phyloP scores from a whole-genome alignment of 2,329 filamentous ascomycete species.

The Stagonosporopsis rhizophila region DNA sequence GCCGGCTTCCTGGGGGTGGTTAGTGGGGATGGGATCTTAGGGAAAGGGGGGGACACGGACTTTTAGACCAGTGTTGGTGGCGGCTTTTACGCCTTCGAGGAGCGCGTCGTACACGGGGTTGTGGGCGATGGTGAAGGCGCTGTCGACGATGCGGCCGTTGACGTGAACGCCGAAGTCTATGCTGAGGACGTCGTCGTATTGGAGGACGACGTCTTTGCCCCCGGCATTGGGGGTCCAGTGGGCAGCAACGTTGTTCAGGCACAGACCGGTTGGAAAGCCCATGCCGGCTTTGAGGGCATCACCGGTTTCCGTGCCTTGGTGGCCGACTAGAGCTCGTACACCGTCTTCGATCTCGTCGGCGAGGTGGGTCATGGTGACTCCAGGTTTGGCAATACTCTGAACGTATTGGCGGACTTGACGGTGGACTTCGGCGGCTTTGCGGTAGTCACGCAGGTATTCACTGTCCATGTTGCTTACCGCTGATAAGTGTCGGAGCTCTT shows the following conservation, averaged over 20 bases:
- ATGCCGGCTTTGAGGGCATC: conserved; percentile 80
- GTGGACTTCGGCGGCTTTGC: conserved; percentile 84
- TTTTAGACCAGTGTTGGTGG: conserved; percentile 76
- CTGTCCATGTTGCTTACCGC: conserved; percentile 72
- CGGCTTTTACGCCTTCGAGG: conserved; percentile 69
- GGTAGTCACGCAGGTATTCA: conserved; percentile 79
- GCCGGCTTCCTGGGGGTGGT: conserved; percentile 71
- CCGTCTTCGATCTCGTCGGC: conserved; percentile 83
- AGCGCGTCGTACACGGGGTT: conserved; percentile 72
- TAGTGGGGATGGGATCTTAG: background rate
- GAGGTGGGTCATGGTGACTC: conserved; percentile 77
- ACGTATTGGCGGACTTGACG: conserved; percentile 84
- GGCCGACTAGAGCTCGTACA: conserved; percentile 76
- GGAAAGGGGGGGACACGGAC: conserved; percentile 49
- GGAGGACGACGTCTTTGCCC: conserved; percentile 77
- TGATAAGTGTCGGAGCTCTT: conserved; percentile 77
- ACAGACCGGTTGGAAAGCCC: conserved; percentile 84
- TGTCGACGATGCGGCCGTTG: conserved; percentile 74
- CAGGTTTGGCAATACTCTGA: conserved; percentile 78
- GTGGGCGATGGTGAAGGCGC: conserved; percentile 72
- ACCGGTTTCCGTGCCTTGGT: conserved; percentile 76
- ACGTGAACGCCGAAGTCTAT: conserved; percentile 75
- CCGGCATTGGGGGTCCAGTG: conserved; percentile 88
- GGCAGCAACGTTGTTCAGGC: conserved; percentile 81
- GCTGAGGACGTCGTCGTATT: conserved; percentile 76